Percentiles rank a stretch among this genome's conserved stretches.
These are phyloP conservation scores for Spizellomyces punctatus DNA, from an alignment of 192 early-diverging fungal species.

Conservation along the genomic window DNA sequence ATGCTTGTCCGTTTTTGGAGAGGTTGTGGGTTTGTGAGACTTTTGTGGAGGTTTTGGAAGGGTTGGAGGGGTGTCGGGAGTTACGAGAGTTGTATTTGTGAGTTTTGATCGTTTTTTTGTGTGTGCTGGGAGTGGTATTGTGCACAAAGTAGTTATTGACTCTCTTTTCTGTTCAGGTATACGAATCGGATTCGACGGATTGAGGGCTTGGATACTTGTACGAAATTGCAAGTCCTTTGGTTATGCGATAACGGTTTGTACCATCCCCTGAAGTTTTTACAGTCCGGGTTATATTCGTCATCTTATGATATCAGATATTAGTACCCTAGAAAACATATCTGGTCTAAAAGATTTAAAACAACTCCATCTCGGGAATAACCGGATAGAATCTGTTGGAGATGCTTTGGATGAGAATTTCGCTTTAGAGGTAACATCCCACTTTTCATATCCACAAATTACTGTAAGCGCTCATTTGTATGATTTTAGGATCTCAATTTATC, in stretches of 20 bases:
- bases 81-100: constrained; percentile 56
- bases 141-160: neutral
- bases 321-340: constrained; percentile 44
- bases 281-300: no score
- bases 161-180: constrained; percentile 38
- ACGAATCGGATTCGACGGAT: constrained; percentile 53
- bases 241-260: constrained; percentile 60
- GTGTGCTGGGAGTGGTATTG: neutral
- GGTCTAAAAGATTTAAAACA: constrained; percentile 33
- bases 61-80: constrained; percentile 39
- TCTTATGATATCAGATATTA: constrained; percentile 39
- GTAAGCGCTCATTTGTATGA: neutral
- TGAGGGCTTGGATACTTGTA: constrained; percentile 49
- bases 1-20: constrained; percentile 42
- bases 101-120: neutral
- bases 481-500: constrained; percentile 51
- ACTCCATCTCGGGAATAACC: constrained; percentile 53
- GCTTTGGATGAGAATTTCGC: constrained; percentile 43
- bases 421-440: constrained; percentile 20
- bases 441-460: neutral
- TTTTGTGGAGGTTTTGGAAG: constrained; percentile 38
- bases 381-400: constrained; percentile 46
- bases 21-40: constrained; percentile 66
- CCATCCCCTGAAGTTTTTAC: no score
- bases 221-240: constrained; percentile 54